A percentile compares a stretch with the other conserved stretches of the same genome.
phyloP scores from a whole-genome alignment of 2,329 filamentous ascomycete genomes.

The Alternaria brassicae region DNA sequence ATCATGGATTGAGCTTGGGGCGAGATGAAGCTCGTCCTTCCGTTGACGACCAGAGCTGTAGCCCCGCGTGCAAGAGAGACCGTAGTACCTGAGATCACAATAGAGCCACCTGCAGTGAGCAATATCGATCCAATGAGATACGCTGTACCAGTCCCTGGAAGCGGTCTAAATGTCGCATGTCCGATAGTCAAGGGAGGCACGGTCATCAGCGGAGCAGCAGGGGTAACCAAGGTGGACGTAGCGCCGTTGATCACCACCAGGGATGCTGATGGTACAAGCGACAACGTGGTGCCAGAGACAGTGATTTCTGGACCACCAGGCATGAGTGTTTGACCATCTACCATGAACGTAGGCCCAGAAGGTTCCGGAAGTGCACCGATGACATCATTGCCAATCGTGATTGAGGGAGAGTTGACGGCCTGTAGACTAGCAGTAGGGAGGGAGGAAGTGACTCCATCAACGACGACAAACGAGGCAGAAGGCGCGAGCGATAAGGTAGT shows the following conservation, averaged over 20 bases:
- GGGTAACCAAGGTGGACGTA: slow-evolving; percentile 45
- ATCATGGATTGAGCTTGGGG: slow-evolving; percentile 26
- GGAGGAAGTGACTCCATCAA: slow-evolving; percentile 46
- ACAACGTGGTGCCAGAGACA: slow-evolving; percentile 43
- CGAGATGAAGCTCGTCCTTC: slow-evolving; percentile 39
- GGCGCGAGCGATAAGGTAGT: slow-evolving; percentile 41
- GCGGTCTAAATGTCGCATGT: slow-evolving; percentile 35
- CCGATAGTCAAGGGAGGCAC: slow-evolving; percentile 43
- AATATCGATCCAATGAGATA: slow-evolving; percentile 49
- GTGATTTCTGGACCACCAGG: slow-evolving; percentile 46
- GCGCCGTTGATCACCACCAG: slow-evolving; percentile 45
- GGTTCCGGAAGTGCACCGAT: slow-evolving; percentile 15
- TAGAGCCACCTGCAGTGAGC: slow-evolving; percentile 50
- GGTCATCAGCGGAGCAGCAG: slow-evolving; percentile 28
- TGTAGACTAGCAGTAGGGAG: slow-evolving; percentile 31
- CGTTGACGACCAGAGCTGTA: slow-evolving; percentile 43
- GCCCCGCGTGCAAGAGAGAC: slow-evolving; percentile 42
- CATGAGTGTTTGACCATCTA: slow-evolving; percentile 49
- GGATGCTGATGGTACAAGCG: slow-evolving; percentile 39
- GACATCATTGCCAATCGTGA: slow-evolving; percentile 29
- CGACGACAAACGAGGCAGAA: slow-evolving; percentile 36
- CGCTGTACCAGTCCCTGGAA: slow-evolving; percentile 41
- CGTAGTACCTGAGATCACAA: slow-evolving; percentile 36
- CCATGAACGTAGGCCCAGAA: slow-evolving; percentile 35
- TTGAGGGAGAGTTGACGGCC: slow-evolving; percentile 27